Evolutionary conservation across 192 early-diverging fungal genomes (phyloP).

Genomic region (Paraglomus brasilianum): DNA sequence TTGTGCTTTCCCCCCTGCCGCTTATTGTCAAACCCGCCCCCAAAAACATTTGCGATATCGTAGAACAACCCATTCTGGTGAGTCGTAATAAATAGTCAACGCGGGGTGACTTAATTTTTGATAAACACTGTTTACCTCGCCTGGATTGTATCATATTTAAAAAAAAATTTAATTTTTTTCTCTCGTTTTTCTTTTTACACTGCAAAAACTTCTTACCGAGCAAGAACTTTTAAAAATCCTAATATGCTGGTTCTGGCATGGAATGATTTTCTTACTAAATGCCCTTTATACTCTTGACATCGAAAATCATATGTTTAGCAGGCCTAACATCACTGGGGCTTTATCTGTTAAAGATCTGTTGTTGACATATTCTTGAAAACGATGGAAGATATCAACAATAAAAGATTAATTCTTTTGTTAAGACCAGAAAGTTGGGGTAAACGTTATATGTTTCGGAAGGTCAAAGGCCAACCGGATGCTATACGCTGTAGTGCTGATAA

Average conservation of each 20-base stretch:
- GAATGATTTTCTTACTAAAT: slow-evolving; percentile 26
- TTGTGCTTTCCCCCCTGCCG: slow-evolving; percentile 19
- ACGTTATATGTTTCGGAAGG: not conserved
- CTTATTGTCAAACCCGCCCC: not conserved
- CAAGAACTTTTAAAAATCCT: slow-evolving; percentile 20
- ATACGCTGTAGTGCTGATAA: slow-evolving; percentile 21
- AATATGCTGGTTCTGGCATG: slow-evolving; percentile 12
- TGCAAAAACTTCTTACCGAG: slow-evolving; percentile 5
- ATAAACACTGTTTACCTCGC: slow-evolving; percentile 1
- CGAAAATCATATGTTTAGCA: not conserved
- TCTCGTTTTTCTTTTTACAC: slow-evolving; percentile 5
- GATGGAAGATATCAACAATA: slow-evolving; percentile 18
- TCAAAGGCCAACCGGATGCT: slow-evolving; percentile 25
- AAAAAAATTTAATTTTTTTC: not conserved
- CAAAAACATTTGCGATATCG: slow-evolving; percentile 17
- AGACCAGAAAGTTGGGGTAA: not conserved
- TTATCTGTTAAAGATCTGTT: slow-evolving; percentile 22
- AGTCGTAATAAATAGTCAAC: not conserved
- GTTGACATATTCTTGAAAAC: slow-evolving; percentile 19
- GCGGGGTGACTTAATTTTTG: not conserved
- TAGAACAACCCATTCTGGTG: slow-evolving; percentile 11
- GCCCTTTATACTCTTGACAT: not conserved
- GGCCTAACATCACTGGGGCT: not conserved
- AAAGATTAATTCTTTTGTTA: slow-evolving; percentile 21
- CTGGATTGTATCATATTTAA: not conserved